A percentile compares a stretch with the other conserved stretches of the same genome.
Conservation (phyloP, 2,329 filamentous ascomycete genomes). For the Endothia cerciana region DNA sequence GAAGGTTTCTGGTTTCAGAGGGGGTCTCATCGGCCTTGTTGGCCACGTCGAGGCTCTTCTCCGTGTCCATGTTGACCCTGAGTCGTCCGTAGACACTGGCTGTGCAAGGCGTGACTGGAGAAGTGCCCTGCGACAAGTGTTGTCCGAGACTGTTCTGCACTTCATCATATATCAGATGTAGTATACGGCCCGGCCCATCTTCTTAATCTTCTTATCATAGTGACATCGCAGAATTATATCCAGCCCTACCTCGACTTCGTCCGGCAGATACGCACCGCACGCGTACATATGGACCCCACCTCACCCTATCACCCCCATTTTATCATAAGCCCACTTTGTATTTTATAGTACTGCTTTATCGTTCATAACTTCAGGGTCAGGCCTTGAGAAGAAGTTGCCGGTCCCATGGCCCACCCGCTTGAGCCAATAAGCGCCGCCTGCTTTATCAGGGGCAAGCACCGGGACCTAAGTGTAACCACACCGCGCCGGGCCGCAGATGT, state of each 20-base stretch:
- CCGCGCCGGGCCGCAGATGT: background rate
- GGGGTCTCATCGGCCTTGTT: slow-evolving; percentile 13
- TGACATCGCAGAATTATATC: slow-evolving; percentile 1
- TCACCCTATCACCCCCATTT: background rate
- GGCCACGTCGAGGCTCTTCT: slow-evolving; percentile 14
- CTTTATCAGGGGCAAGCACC: background rate
- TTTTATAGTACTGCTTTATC: background rate
- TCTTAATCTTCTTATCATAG: background rate
- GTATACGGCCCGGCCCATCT: background rate
- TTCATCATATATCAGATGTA: background rate
- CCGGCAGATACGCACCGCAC: background rate
- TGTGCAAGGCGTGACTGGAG: background rate
- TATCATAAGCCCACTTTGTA: background rate
- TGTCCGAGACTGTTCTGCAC: background rate
- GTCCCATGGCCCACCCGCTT: background rate
- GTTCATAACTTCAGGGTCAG: background rate
- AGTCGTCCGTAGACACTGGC: background rate
- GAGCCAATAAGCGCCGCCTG: background rate
- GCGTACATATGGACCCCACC: background rate
- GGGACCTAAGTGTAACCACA: background rate
- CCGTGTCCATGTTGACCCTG: slow-evolving; percentile 13
- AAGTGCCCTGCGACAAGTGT: background rate
- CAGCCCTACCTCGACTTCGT: background rate
- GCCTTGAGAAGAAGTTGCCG: background rate
- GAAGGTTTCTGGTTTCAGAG: background rate